Evolutionary conservation across 768 basidiomycete species (phyloP).

Genomic region (Leccinum rimulosum): DNA sequence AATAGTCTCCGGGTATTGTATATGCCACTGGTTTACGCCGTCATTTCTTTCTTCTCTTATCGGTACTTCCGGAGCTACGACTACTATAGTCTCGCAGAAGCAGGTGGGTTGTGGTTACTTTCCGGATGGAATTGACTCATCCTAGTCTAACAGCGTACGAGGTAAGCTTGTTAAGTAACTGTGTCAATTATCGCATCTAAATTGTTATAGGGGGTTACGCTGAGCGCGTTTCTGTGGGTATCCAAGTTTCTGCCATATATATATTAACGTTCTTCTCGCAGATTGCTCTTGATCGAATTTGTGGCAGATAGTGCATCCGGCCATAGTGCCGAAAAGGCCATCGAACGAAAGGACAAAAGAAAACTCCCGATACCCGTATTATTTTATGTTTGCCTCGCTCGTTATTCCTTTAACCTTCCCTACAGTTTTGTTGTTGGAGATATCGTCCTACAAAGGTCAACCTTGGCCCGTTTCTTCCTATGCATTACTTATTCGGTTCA

Average conservation of each 20-base stretch:
- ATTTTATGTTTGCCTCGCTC: constrained; percentile 9
- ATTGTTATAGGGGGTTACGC: constrained; percentile 60
- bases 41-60: constrained; percentile 85
- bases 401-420: not conserved
- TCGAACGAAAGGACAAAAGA: constrained; percentile 77
- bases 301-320: constrained; percentile 68
- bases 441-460: constrained; percentile 76
- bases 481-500: constrained; percentile 6
- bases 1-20: constrained; percentile 73
- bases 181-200: constrained; percentile 15
- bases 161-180: constrained; percentile 36
- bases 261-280: constrained; percentile 27
- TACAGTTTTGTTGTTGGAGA: constrained; percentile 76
- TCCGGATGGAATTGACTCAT: constrained; percentile 26
- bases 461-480: not conserved
- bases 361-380: constrained; percentile 66
- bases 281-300: constrained; percentile 80
- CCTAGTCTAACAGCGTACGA: constrained; percentile 54
- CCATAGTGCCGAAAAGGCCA: constrained; percentile 62
- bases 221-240: constrained; percentile 83
- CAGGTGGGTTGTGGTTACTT: constrained; percentile 36
- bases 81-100: constrained; percentile 53
- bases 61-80: constrained; percentile 80
- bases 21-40: constrained; percentile 79
- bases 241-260: not conserved